These are phyloP conservation scores for Blastocystis hominis DNA, from an alignment of 352 stramenopile species.

Conservation along the genomic window DNA sequence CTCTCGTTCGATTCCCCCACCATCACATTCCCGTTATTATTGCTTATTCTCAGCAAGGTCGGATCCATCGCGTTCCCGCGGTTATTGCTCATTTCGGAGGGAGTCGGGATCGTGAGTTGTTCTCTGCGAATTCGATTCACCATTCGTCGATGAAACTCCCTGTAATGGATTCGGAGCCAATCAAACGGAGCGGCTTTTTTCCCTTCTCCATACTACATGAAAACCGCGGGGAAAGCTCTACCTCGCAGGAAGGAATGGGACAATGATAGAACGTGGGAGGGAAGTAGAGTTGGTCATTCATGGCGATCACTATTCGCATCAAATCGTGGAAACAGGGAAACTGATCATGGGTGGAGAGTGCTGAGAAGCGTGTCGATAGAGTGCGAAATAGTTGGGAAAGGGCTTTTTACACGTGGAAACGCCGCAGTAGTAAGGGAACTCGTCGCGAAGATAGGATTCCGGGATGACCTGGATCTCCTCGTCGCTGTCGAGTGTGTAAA, in stretches of 20 bases:
- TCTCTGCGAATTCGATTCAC: background rate
- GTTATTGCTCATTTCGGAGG: background rate
- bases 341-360: background rate
- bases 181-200: background rate
- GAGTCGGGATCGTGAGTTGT: background rate
- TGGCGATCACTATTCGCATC: background rate
- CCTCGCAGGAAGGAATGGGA: constrained; percentile 19
- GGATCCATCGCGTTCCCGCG: background rate
- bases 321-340: background rate
- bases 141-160: background rate
- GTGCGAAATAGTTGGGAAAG: background rate
- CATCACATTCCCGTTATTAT: constrained; percentile 51
- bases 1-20: background rate
- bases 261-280: constrained; percentile 5
- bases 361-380: background rate
- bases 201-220: constrained; percentile 6
- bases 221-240: background rate
- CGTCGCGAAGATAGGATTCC: background rate
- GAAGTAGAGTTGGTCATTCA: constrained; percentile 25
- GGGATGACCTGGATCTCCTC: constrained; percentile 12
- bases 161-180: background rate
- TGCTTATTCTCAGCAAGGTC: background rate
- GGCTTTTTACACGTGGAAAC: background rate
- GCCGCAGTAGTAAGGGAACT: background rate
- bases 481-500: background rate